Percentiles rank a stretch among this genome's conserved stretches.
phyloP scores from a whole-genome alignment of 1,284 basidiomycete species.

The Acaromyces ingoldii region DNA sequence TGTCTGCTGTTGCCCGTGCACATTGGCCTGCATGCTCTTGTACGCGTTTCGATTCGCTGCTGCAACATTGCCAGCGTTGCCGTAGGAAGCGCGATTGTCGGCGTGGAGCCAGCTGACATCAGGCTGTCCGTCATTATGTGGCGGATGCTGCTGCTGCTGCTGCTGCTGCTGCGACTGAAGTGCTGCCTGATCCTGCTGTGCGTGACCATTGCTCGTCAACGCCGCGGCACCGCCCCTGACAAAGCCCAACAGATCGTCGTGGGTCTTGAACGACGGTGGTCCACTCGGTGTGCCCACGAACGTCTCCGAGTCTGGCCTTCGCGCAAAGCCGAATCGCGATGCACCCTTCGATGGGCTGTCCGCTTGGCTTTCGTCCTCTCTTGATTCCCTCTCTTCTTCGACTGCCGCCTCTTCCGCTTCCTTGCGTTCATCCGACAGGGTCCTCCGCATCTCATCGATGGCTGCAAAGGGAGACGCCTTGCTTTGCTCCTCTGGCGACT shows the following conservation, averaged over 20 bases:
- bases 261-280: slow-evolving; percentile 8
- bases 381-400: no score
- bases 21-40: neutral
- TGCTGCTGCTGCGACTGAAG: slow-evolving; percentile 23
- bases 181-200: slow-evolving; percentile 20
- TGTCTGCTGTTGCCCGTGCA: no score
- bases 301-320: slow-evolving; percentile 32
- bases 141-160: no score
- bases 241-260: slow-evolving; percentile 1
- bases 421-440: slow-evolving; percentile 20
- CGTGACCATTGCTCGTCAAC: slow-evolving; percentile 10
- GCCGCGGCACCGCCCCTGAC: neutral
- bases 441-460: slow-evolving; percentile 33
- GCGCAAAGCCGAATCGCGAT: slow-evolving; percentile 42
- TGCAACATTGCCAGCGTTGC: neutral
- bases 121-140: no score
- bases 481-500: no score
- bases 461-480: slow-evolving; percentile 28
- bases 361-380: no score
- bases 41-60: neutral
- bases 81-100: no score
- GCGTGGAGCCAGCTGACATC: no score
- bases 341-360: slow-evolving; percentile 18
- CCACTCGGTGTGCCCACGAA: neutral
- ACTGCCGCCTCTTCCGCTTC: slow-evolving; percentile 15